These are phyloP conservation scores for Botryotinia convoluta DNA, from an alignment of 2,329 filamentous ascomycete genomes.

Conservation along the genomic window DNA sequence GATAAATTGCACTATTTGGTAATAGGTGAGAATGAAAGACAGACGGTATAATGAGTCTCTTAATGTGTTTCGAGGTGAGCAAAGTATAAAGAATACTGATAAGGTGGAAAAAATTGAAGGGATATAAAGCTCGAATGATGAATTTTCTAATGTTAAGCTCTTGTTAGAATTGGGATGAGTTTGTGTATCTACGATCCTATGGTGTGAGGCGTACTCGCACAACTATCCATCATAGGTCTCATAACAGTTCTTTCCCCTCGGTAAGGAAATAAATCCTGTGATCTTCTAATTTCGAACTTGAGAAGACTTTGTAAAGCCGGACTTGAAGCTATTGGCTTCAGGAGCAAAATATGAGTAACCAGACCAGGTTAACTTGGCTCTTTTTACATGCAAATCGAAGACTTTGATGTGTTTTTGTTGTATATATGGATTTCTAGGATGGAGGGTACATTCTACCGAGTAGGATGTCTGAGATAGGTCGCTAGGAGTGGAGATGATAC, in stretches of 20 bases:
- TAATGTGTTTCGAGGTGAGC: not conserved
- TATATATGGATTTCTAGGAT: fast-evolving
- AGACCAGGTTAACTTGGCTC: not conserved
- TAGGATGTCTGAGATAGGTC: not conserved
- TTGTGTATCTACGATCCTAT: not conserved
- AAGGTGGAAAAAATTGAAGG: not conserved
- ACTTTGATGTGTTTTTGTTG: not conserved
- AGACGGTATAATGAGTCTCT: not conserved
- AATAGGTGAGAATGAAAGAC: fast-evolving
- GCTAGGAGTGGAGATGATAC: not conserved
- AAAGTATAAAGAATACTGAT: not conserved
- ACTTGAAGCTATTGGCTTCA: fast-evolving
- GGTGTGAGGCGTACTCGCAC: no score
- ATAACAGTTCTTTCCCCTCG: fast-evolving
- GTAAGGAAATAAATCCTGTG: no score
- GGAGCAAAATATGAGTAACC: not conserved
- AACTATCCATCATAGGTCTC: fast-evolving
- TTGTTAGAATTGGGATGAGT: not conserved
- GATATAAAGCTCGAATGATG: fast-evolving
- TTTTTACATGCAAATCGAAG: not conserved
- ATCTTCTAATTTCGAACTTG: not conserved
- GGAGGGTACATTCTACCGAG: not conserved
- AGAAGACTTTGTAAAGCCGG: not conserved
- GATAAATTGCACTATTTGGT: fast-evolving
- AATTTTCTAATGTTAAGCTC: not conserved